Evolutionary conservation across 768 basidiomycete species (phyloP).

Genomic region (Macrolepiota dolichaula): DNA sequence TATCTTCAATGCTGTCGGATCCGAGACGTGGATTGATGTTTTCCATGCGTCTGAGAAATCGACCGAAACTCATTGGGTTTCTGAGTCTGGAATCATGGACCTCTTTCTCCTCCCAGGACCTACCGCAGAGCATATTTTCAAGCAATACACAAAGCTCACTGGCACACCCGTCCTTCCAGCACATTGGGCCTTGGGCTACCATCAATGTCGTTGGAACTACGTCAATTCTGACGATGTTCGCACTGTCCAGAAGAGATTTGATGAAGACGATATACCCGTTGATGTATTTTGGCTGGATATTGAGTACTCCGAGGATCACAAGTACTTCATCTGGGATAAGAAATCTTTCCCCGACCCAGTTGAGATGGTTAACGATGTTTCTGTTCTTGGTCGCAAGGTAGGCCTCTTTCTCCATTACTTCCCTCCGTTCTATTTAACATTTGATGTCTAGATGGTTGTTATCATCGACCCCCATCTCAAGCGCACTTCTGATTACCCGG

Average conservation of each 20-base stretch:
- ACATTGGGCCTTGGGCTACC: constrained; percentile 89
- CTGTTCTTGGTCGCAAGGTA: constrained; percentile 82
- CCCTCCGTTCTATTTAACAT: background rate
- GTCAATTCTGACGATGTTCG: constrained; percentile 86
- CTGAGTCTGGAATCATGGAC: constrained; percentile 95
- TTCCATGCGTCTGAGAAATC: constrained; percentile 63
- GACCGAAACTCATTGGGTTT: constrained; percentile 93
- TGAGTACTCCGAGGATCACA: constrained; percentile 90
- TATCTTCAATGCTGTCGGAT: constrained; percentile 81
- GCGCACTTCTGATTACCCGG: constrained; percentile 72
- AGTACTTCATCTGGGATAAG: constrained; percentile 96
- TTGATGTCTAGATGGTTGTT: constrained; percentile 86
- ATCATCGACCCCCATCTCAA: constrained; percentile 98
- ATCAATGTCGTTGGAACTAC: constrained; percentile 99
- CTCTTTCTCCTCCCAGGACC: constrained; percentile 93
- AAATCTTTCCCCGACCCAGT: constrained; percentile 93
- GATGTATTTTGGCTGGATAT: constrained; percentile 99
- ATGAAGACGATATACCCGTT: constrained; percentile 91
- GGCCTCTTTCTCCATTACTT: background rate
- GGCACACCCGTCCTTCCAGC: constrained; percentile 88
- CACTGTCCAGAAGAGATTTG: constrained; percentile 81
- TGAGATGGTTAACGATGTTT: constrained; percentile 89
- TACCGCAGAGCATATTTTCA: constrained; percentile 75
- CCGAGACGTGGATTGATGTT: constrained; percentile 96
- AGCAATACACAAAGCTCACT: constrained; percentile 81